Evolutionary conservation across 164 flowering plant species (phyloP), one percentile per base, ranked within the genome.

Genomic region (Macadamia tetraphylla): DNA sequence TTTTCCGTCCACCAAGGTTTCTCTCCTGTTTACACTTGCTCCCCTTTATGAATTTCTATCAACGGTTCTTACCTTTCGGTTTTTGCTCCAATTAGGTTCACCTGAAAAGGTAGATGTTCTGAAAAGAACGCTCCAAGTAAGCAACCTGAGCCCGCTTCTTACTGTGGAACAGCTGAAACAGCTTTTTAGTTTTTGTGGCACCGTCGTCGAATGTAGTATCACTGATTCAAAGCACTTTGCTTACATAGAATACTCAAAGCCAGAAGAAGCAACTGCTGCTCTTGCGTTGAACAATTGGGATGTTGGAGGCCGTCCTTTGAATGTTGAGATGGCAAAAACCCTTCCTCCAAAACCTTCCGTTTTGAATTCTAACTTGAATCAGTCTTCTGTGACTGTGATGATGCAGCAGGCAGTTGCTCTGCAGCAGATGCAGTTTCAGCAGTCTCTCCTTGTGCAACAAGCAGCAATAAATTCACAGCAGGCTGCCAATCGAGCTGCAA

Each of bases 401-500:
- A 92, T 95, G 99, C 98, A 95, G 77, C 99, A 95, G 79, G 97
- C 99, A 74, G 98, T 92, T 74, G 97, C 97, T 17, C 87, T 92
- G 98, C 99, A 95, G 73, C 99, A 95, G 75, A 90, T 94, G 96
- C 98, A 95, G 66, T 95, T 91, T 77, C 99, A 95, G 80, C 98
- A 95, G 83, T 94, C 99, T 69, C 74, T 95, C 59, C 65, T 91
- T 29, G 91, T 95, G 98, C 99, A 95, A 70, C 98, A 92, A 74
- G 83, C 91, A 74, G 83, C 91, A 62, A 66, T 95, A 90, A 83
- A 81, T 73, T 85, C 96, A 1, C 98, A 92, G 72, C 98, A 92
- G 79, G 98, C 99, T 51, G 99, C 99, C 35, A 89, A 82, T 62
- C 81, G 88, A 64, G 99, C 96, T 60, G 99, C 99, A 57, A 84